These are phyloP conservation scores for Schizosaccharomyces lindneri DNA, from an alignment of 805 yeast genomes.

Conservation along the genomic window DNA sequence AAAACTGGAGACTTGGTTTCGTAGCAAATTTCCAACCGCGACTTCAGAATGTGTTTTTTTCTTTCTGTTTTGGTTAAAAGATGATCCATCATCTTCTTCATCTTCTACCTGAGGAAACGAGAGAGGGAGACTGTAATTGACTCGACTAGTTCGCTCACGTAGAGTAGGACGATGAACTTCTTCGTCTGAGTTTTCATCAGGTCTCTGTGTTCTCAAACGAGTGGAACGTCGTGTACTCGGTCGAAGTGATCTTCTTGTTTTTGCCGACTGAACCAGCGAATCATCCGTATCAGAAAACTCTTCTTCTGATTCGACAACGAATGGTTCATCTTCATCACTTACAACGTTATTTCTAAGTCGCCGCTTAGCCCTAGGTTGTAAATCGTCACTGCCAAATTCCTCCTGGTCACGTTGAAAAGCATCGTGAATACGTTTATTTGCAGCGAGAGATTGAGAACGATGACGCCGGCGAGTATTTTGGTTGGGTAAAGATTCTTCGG, in stretches of 20 bases:
- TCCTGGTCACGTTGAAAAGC: neutral
- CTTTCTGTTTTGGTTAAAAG: neutral
- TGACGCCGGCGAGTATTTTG: neutral
- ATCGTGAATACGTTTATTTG: neutral
- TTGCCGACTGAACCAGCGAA: neutral
- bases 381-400: neutral
- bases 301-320: neutral
- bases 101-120: neutral
- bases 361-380: neutral
- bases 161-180: slow-evolving; percentile 8
- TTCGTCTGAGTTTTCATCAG: neutral
- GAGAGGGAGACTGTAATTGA: neutral
- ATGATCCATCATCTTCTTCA: neutral
- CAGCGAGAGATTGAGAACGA: neutral
- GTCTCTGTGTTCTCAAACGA: neutral
- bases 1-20: neutral
- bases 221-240: neutral
- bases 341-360: neutral
- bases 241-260: neutral
- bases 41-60: neutral
- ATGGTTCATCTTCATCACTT: neutral
- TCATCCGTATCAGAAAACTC: neutral
- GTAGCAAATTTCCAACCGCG: neutral
- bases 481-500: neutral
- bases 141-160: neutral